Base-by-base conservation (phyloP, 2,329 filamentous ascomycete genomes). In the Trichoderma sp. region DNA sequence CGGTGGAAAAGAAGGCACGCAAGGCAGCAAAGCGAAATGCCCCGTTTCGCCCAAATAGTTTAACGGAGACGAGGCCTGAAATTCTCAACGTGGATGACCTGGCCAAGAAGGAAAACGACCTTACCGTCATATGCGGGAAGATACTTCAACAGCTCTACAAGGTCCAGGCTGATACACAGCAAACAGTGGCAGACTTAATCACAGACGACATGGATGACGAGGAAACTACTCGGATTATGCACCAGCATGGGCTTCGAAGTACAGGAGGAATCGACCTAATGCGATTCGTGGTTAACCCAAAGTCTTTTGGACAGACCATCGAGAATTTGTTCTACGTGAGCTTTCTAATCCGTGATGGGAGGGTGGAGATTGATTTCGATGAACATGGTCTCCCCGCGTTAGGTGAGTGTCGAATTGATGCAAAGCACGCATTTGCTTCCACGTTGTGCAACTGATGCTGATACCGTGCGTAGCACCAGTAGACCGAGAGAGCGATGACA, bases 261-360 rank as follows among this genome's bases (percentile, higher is more conserved):
- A 90, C 90, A 2, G 91, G 90, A 1, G 93, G 93, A 18, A 88
- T 97, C 4, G 90, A 93, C 64, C 82, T 98, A 14, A 92, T 98
- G 80, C 90, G 92, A 67, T 98, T 98, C 76, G 93, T 94, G 53
- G 88, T 98, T 74, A 97, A 99, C 76, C 96, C 96, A 0, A 84
- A 84, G 51, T 97, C 94, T 0, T 99, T 98, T 77, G 93, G 93
- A 0, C 96, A 99, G 81, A 97, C 94, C 0, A 91, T 99, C 7
- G 96, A 99, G 80, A 99, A 99, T 77, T 86, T 99, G 77, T 99
- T 99, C 81, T 98, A 98, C 80, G 89, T 97, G 76, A 97, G 93
- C 79, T 99, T 99, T 78, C 83, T 99, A 73, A 94, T 98, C 73
- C 90, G 93, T 72, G 96, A 99, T 81, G 94, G 94, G 12, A 89